Conservation (phyloP, 2,329 filamentous ascomycete genomes). For the Calonectria pseudoreteaudii region DNA sequence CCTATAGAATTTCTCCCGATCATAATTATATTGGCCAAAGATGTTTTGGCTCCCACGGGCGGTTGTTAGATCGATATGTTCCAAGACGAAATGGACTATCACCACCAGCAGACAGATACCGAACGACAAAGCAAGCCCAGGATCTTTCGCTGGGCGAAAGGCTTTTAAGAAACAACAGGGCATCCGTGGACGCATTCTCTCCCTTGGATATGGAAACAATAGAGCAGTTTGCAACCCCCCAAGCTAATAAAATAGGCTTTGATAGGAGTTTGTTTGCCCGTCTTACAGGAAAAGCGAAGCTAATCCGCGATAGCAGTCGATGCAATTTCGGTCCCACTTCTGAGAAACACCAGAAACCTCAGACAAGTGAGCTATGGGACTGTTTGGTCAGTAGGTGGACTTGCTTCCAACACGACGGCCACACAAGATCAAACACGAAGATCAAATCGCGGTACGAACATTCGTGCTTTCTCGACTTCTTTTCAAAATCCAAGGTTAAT, state of each 20-base stretch:
- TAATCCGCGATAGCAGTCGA: conserved; percentile 33
- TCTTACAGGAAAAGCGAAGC: neutral
- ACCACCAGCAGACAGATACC: conserved; percentile 57
- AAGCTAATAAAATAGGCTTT: conserved; percentile 26
- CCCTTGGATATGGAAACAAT: conserved; percentile 38
- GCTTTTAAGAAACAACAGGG: conserved; percentile 55
- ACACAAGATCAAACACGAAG: conserved; percentile 72
- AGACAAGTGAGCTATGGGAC: conserved; percentile 74
- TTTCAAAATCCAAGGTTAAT: conserved; percentile 57
- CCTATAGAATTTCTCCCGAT: neutral
- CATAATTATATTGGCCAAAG: conserved; percentile 12
- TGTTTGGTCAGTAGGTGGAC: conserved; percentile 83
- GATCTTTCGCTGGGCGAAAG: conserved; percentile 58
- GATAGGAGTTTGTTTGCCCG: conserved; percentile 27
- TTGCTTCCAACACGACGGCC: conserved; percentile 65
- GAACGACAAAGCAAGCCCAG: conserved; percentile 55
- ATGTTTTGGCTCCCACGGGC: conserved; percentile 24
- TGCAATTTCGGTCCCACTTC: conserved; percentile 40
- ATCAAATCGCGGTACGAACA: conserved; percentile 78
- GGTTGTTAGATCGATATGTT: conserved; percentile 62
- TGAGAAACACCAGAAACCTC: conserved; percentile 40
- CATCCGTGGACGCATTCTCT: conserved; percentile 57
- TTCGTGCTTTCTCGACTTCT: conserved; percentile 70
- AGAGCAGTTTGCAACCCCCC: conserved; percentile 28
- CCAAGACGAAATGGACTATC: conserved; percentile 53